These are phyloP conservation scores for Tricholoma sp. DNA, from an alignment of 768 basidiomycete genomes.

Conservation along the genomic window DNA sequence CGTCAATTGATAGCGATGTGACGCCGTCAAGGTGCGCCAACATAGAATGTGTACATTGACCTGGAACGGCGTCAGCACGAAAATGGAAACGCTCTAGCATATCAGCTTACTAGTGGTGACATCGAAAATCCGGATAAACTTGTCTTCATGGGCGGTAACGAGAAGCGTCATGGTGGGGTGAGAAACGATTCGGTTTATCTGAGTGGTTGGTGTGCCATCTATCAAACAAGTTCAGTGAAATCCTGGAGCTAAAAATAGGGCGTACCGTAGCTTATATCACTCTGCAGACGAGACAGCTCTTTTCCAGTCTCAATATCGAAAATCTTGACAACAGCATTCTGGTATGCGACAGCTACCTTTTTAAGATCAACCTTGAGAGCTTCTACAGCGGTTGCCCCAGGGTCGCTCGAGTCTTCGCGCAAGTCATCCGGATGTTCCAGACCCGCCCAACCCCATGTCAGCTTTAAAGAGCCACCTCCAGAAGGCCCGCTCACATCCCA, in stretches of 20 bases:
- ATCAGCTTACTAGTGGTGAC: conserved; percentile 57
- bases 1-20: conserved; percentile 85
- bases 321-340: conserved; percentile 84
- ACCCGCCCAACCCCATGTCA: conserved; percentile 80
- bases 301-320: conserved; percentile 89
- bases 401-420: conserved; percentile 46
- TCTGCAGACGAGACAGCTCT: conserved; percentile 59
- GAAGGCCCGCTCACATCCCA: conserved; percentile 82
- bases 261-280: conserved; percentile 56
- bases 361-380: conserved; percentile 78
- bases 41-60: conserved; percentile 87
- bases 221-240: conserved; percentile 10
- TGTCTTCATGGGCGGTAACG: conserved; percentile 91
- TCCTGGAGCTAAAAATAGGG: background rate
- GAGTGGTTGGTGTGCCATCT: conserved; percentile 74
- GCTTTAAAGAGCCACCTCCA: conserved; percentile 57
- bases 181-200: conserved; percentile 82
- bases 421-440: conserved; percentile 46
- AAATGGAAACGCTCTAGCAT: background rate
- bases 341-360: conserved; percentile 87
- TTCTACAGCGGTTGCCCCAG: conserved; percentile 80
- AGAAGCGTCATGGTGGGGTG: conserved; percentile 89
- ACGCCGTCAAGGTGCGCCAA: conserved; percentile 88
- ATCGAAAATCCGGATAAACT: conserved; percentile 87
- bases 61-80: conserved; percentile 28